Evolutionary conservation across 352 stramenopile genomes (phyloP), one percentile per base, ranked within the genome.

Genomic region (Peronospora farinosa): DNA sequence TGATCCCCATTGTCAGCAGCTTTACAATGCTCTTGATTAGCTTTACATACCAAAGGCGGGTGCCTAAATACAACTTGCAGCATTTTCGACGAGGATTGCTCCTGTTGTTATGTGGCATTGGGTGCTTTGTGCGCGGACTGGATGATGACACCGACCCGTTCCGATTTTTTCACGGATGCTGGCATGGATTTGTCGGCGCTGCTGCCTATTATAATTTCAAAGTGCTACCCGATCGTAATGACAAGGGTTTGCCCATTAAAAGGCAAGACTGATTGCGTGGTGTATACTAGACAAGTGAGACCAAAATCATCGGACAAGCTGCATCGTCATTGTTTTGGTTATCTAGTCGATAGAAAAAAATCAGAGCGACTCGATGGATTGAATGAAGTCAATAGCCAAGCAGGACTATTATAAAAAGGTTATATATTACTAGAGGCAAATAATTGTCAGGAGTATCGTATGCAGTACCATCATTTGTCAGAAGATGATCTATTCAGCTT

Each of bases 131-230:
- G 8, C 67, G 68, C 12, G 79, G 77, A 0, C 59, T 90, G 6
- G 71, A 90, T 59, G 79, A 90, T 55, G 69, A 82, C 51, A 76
- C 69, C 19, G 79, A 90, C 39, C 74, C 79, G 50, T 85, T 86
- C 54, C 77, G 79, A 6, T 80, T 90, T 62, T 90, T 87, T 51
- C 79, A 90, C 60, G 79, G 79, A 47, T 90, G 77, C 55, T 90
- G 79, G 79, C 77, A 90, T 57, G 77, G 57, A 28, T 88, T 87
- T 44, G 62, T 88, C 19, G 79, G 79, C 10, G 74, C 72, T 31
- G 72, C 79, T 0, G 78, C 73, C 11, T 88, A 84, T 47, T 84
- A 72, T 53, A 88, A 90, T 67, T 86, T 84, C 30, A 60, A 70
- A 17, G 69, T 90, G 23, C 59, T 90, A 28, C 60, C 63, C 0